Conservation (phyloP, 257 asterid genomes). For the Gynochthodes officinalis region DNA sequence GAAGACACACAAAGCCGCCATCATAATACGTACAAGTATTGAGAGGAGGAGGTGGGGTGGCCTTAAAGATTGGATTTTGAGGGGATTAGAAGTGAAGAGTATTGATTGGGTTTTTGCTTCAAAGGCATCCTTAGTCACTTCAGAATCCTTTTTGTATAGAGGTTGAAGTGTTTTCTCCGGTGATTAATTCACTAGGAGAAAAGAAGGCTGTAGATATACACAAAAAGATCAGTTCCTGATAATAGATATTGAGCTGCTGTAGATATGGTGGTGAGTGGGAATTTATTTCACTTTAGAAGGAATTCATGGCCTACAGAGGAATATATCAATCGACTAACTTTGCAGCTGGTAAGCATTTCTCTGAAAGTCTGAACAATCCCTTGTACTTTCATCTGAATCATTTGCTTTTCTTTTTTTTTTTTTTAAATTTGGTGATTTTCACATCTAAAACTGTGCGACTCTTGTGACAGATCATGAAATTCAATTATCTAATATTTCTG, state of each 20-base stretch:
- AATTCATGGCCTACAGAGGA: slow-evolving; percentile 98
- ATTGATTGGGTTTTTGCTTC: slow-evolving; percentile 27
- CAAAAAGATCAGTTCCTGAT: slow-evolving; percentile 16
- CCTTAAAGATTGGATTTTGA: slow-evolving; percentile 40
- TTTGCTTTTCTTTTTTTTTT: too few relatives aligned
- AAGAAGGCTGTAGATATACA: slow-evolving; percentile 21
- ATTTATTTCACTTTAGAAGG: slow-evolving; percentile 73
- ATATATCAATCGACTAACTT: slow-evolving; percentile 70
- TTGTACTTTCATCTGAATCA: neutral
- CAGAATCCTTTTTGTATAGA: neutral
- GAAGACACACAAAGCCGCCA: neutral
- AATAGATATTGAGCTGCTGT: neutral
- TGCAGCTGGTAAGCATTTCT: slow-evolving; percentile 82
- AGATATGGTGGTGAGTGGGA: slow-evolving; percentile 88
- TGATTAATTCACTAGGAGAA: neutral
- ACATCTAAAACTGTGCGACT: too few relatives aligned
- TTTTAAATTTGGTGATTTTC: too few relatives aligned
- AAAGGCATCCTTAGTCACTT: slow-evolving; percentile 15
- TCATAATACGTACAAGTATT: too few relatives aligned
- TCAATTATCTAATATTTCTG: neutral
- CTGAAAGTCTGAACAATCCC: too few relatives aligned
- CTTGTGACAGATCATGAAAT: neutral
- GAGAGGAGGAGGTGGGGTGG: slow-evolving; percentile 20
- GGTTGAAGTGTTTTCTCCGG: slow-evolving; percentile 18
- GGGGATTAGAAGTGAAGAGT: slow-evolving; percentile 28